These are phyloP conservation scores for Xylaria nigripes DNA, from an alignment of 495 filamentous ascomycete genomes.

Conservation along the genomic window DNA sequence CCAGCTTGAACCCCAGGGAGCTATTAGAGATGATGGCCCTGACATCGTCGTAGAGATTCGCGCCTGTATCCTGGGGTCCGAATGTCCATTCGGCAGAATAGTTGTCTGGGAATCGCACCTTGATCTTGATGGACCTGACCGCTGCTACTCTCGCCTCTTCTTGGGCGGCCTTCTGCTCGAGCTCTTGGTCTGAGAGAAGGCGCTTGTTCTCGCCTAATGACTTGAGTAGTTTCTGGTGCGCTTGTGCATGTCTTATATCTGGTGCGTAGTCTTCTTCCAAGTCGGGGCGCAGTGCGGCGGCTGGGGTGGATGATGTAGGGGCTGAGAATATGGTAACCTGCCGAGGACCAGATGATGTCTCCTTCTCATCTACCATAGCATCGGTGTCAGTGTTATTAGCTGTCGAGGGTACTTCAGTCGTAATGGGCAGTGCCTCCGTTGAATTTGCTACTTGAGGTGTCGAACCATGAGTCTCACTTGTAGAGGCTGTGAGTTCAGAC, in stretches of 20 bases:
- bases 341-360: conserved; percentile 21
- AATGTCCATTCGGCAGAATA: conserved; percentile 59
- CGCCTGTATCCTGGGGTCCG: conserved; percentile 52
- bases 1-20: conserved; percentile 41
- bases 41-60: conserved; percentile 61
- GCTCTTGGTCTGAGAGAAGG: conserved; percentile 59
- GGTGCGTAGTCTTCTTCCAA: conserved; percentile 73
- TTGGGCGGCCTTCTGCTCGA: conserved; percentile 48
- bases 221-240: conserved; percentile 67
- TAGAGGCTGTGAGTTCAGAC: conserved; percentile 7
- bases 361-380: conserved; percentile 23
- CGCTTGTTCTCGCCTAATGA: conserved; percentile 56
- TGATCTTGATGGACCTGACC: conserved; percentile 62
- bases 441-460: conserved; percentile 1
- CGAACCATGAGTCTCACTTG: conserved; percentile 11
- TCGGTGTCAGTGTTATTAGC: conserved; percentile 10
- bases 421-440: neutral
- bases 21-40: conserved; percentile 40
- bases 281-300: conserved; percentile 55
- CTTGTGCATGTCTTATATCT: conserved; percentile 74
- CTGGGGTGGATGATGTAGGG: conserved; percentile 62
- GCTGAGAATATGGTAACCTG: conserved; percentile 68
- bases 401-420: conserved; percentile 10
- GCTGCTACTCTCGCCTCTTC: conserved; percentile 54
- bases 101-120: conserved; percentile 81